A percentile compares a stretch with the other conserved stretches of the same genome.
phyloP scores from a whole-genome alignment of 306 rosid species.

The Medicago lupulina region DNA sequence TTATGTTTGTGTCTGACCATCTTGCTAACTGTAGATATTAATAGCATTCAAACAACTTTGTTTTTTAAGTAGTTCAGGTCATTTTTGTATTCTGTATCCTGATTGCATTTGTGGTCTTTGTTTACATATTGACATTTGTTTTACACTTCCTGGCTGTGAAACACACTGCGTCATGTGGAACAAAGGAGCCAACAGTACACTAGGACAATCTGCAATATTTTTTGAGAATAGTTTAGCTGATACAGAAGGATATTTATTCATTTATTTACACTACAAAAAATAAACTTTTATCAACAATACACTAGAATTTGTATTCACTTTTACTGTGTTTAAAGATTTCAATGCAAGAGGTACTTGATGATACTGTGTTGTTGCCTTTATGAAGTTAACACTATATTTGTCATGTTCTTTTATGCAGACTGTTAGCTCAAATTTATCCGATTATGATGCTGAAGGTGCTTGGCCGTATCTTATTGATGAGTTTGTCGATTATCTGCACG shows the following conservation, averaged over 20 bases:
- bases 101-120: background rate
- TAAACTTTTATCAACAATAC: too few species aligned
- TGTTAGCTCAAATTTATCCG: slow-evolving; percentile 68
- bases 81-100: too few species aligned
- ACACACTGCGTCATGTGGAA: background rate
- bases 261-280: background rate
- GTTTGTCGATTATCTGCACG: slow-evolving; percentile 88
- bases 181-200: background rate
- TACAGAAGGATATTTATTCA: background rate
- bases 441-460: slow-evolving; percentile 96
- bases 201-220: background rate
- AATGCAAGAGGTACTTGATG: too few species aligned
- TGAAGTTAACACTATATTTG: background rate
- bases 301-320: background rate
- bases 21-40: slow-evolving; percentile 5
- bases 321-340: background rate
- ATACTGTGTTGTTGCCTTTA: background rate
- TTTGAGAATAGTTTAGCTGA: background rate
- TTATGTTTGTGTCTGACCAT: background rate
- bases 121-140: background rate
- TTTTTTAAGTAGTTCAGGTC: background rate
- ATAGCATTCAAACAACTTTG: background rate
- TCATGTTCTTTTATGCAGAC: slow-evolving; percentile 56
- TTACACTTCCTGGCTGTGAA: background rate
- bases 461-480: slow-evolving; percentile 99